Percentiles rank a stretch among this genome's conserved stretches.
Evolutionary conservation across 495 filamentous ascomycete genomes (phyloP).

Genomic region (Diplogelasinospora grovesii): DNA sequence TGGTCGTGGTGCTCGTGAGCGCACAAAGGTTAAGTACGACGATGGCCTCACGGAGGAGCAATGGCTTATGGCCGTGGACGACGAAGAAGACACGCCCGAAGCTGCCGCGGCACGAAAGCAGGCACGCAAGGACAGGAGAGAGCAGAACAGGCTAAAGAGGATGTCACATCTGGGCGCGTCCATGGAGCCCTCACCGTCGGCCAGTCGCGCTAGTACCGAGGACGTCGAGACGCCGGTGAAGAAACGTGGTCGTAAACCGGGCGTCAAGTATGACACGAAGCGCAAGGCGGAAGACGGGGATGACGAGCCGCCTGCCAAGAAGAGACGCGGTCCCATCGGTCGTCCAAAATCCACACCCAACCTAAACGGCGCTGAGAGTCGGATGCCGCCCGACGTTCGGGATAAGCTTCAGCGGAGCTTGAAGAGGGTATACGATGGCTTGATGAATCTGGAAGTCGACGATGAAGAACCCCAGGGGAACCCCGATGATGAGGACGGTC

Average conservation of each 20-base stretch:
- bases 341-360: slow-evolving; percentile 52
- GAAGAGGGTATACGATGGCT: slow-evolving; percentile 62
- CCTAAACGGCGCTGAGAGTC: slow-evolving; percentile 19
- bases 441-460: slow-evolving; percentile 75
- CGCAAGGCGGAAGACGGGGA: slow-evolving; percentile 83
- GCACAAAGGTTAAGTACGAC: slow-evolving; percentile 89
- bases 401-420: slow-evolving; percentile 66
- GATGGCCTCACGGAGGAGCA: slow-evolving; percentile 98
- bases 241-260: slow-evolving; percentile 74
- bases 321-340: slow-evolving; percentile 56
- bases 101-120: slow-evolving; percentile 85
- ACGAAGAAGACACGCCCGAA: slow-evolving; percentile 90
- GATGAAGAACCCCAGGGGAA: slow-evolving; percentile 39
- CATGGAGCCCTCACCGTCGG: slow-evolving; percentile 65
- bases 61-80: slow-evolving; percentile 88
- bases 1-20: slow-evolving; percentile 88
- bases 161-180: slow-evolving; percentile 37
- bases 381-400: slow-evolving; percentile 43
- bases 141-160: slow-evolving; percentile 62
- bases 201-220: slow-evolving; percentile 74
- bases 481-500: slow-evolving; percentile 29
- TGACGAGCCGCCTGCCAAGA: slow-evolving; percentile 71
- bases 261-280: slow-evolving; percentile 58
- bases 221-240: slow-evolving; percentile 52
- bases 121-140: slow-evolving; percentile 75